Percentiles rank a stretch among this genome's conserved stretches.
Evolutionary conservation across 179 eudicot species (phyloP).

Genomic region (Silene noctiflora): DNA sequence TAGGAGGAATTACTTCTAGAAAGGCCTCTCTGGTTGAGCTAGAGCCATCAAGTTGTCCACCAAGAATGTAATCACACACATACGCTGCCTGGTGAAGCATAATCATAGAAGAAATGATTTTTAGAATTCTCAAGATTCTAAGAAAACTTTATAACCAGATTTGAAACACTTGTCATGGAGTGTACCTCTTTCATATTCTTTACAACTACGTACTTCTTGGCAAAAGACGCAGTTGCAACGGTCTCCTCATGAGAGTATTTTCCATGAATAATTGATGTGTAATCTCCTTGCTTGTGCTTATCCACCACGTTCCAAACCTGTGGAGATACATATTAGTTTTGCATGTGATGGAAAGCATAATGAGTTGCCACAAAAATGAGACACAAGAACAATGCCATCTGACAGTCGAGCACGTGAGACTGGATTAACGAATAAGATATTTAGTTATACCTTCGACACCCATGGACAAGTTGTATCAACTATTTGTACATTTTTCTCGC

Average conservation of each 20-base stretch:
- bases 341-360: slow-evolving; percentile 3
- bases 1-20: slow-evolving; percentile 49
- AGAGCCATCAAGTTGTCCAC: slow-evolving; percentile 92
- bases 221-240: slow-evolving; percentile 95
- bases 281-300: slow-evolving; percentile 92
- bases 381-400: not conserved
- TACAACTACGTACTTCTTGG: slow-evolving; percentile 76
- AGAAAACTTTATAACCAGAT: slow-evolving; percentile 3
- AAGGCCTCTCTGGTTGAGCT: slow-evolving; percentile 94
- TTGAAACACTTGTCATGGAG: not conserved
- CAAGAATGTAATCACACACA: slow-evolving; percentile 94
- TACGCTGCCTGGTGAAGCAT: slow-evolving; percentile 62
- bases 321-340: not conserved
- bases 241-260: slow-evolving; percentile 95
- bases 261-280: slow-evolving; percentile 91
- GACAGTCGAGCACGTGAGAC: slow-evolving; percentile 18
- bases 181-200: slow-evolving; percentile 86
- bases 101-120: slow-evolving; percentile 20
- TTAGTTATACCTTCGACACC: slow-evolving; percentile 73
- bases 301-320: slow-evolving; percentile 95
- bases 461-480: slow-evolving; percentile 99
- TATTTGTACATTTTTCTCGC: slow-evolving; percentile 77
- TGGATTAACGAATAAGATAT: slow-evolving; percentile 9
- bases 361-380: slow-evolving; percentile 9
- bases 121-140: not conserved